phyloP scores from a whole-genome alignment of 1,284 basidiomycete species.

The Inonotus obliquus region DNA sequence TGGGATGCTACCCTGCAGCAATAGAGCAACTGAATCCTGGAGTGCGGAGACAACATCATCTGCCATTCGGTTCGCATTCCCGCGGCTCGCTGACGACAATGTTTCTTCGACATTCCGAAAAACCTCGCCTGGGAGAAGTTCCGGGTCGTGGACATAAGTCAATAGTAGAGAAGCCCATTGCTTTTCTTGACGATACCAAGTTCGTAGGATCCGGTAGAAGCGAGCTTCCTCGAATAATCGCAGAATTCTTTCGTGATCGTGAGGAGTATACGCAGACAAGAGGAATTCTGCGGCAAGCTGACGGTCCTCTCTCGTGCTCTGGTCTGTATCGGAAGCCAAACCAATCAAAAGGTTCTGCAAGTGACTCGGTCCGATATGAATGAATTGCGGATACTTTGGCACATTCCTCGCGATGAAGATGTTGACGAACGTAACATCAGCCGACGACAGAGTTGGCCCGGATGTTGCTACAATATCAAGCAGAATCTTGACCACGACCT shows the following conservation, averaged over 20 bases:
- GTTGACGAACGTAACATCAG: slow-evolving; percentile 79
- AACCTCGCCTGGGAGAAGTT: slow-evolving; percentile 54
- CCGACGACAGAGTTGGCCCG: slow-evolving; percentile 40
- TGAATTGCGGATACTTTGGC: slow-evolving; percentile 93
- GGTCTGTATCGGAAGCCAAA: slow-evolving; percentile 71
- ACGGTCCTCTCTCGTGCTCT: slow-evolving; percentile 82
- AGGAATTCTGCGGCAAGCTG: slow-evolving; percentile 95
- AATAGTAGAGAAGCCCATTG: slow-evolving; percentile 73
- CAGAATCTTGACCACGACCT: slow-evolving; percentile 82
- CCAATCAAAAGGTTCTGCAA: slow-evolving; percentile 76
- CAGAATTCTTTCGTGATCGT: slow-evolving; percentile 67
- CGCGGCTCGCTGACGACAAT: slow-evolving; percentile 40
- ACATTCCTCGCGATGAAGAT: slow-evolving; percentile 97
- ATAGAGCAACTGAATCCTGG: slow-evolving; percentile 52
- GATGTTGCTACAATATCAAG: slow-evolving; percentile 70
- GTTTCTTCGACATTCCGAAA: slow-evolving; percentile 65
- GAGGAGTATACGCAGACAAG: slow-evolving; percentile 87
- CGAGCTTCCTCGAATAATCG: slow-evolving; percentile 75
- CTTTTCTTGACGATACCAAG: slow-evolving; percentile 71
- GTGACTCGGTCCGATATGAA: slow-evolving; percentile 63
- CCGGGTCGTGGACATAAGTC: slow-evolving; percentile 75
- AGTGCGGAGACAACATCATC: slow-evolving; percentile 50
- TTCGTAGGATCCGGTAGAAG: slow-evolving; percentile 87
- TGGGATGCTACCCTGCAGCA: slow-evolving; percentile 59
- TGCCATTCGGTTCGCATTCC: slow-evolving; percentile 45